Percentiles rank a stretch among this genome's conserved stretches.
phyloP scores from a whole-genome alignment of 495 filamentous ascomycete species.

The Aspergillus biplanus region DNA sequence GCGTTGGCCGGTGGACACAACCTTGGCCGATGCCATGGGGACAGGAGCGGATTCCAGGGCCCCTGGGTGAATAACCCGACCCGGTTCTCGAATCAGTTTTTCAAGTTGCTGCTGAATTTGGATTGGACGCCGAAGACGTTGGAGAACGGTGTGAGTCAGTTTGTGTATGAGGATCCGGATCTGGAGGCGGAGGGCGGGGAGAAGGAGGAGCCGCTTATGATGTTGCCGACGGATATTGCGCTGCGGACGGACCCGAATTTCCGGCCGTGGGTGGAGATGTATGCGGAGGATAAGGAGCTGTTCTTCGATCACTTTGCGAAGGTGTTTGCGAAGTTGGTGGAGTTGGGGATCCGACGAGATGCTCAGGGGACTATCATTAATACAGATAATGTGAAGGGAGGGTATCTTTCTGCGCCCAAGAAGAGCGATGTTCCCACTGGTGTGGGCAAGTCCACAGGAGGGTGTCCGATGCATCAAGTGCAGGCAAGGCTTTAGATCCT shows the following conservation, averaged over 20 bases:
- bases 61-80: constrained; percentile 69
- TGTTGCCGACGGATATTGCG: constrained; percentile 52
- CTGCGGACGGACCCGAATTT: constrained; percentile 43
- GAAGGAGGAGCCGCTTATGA: constrained; percentile 58
- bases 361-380: constrained; percentile 52
- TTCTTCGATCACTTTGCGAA: constrained; percentile 65
- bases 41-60: constrained; percentile 63
- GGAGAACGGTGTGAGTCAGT: constrained; percentile 57
- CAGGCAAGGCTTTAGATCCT: constrained; percentile 35
- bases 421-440: constrained; percentile 54
- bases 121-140: constrained; percentile 59
- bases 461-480: constrained; percentile 19
- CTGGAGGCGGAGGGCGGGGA: constrained; percentile 36
- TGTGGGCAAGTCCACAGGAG: no score
- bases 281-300: constrained; percentile 61
- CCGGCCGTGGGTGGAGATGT: constrained; percentile 58
- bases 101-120: constrained; percentile 55
- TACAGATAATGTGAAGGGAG: constrained; percentile 55
- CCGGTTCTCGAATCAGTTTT: constrained; percentile 67
- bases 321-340: constrained; percentile 64
- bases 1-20: constrained; percentile 64
- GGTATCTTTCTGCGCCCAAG: constrained; percentile 62
- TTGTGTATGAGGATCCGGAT: constrained; percentile 63
- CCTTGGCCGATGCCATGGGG: constrained; percentile 62
- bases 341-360: constrained; percentile 62